phyloP scores from a whole-genome alignment of 306 rosid species.

The Cicer bijugum region DNA sequence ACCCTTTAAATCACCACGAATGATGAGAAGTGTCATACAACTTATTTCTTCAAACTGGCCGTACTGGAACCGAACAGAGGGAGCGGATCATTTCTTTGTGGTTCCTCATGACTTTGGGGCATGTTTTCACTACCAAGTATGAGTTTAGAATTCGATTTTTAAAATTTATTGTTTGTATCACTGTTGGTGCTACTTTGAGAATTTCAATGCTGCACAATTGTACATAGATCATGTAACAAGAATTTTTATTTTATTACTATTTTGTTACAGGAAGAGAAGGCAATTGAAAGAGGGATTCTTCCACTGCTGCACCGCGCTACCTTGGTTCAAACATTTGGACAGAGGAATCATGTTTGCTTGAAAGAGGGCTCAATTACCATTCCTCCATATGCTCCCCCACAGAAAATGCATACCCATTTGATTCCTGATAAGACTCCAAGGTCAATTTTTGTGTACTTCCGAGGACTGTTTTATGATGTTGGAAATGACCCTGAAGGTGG shows the following conservation, averaged over 20 bases:
- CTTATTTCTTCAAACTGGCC: constrained; percentile 99
- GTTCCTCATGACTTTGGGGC: constrained; percentile 98
- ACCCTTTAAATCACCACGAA: constrained; percentile 95
- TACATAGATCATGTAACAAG: constrained; percentile 4
- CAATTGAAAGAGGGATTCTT: constrained; percentile 92
- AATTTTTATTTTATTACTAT: constrained; percentile 25
- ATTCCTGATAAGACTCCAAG: constrained; percentile 81
- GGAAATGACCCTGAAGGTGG: constrained; percentile 98
- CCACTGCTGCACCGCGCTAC: constrained; percentile 76
- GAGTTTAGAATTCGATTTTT: constrained; percentile 34
- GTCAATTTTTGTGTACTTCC: constrained; percentile 87
- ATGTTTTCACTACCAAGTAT: constrained; percentile 95
- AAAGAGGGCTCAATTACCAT: constrained; percentile 83
- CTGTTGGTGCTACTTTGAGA: constrained; percentile 2
- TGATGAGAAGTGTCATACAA: constrained; percentile 99
- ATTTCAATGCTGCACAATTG: constrained; percentile 12
- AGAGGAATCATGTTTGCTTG: constrained; percentile 85
- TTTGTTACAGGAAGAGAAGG: constrained; percentile 79
- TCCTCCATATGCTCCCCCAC: constrained; percentile 97
- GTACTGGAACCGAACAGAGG: constrained; percentile 93
- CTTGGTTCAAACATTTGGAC: constrained; percentile 93
- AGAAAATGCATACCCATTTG: constrained; percentile 82
- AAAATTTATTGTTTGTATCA: neutral
- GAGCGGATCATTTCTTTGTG: constrained; percentile 96
- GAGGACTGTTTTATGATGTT: constrained; percentile 90